Evolutionary conservation across 306 rosid genomes (phyloP).

Genomic region (Corylus americana): DNA sequence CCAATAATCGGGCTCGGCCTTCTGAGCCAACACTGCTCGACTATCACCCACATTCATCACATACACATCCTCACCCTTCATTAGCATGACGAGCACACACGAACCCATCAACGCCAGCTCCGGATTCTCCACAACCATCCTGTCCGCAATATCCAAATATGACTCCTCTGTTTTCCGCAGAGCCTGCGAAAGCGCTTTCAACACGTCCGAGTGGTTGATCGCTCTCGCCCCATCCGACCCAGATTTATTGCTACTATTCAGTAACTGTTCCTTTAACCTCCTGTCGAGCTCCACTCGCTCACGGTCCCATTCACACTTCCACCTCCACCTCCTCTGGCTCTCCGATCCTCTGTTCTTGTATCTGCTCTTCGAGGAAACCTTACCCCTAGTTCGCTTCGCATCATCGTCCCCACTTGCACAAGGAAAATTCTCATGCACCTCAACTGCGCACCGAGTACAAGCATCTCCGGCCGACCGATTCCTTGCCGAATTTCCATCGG

Average conservation of each 20-base stretch:
- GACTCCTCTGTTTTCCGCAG: slow-evolving; percentile 87
- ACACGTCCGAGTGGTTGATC: slow-evolving; percentile 66
- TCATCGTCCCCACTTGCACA: slow-evolving; percentile 51
- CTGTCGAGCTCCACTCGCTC: slow-evolving; percentile 87
- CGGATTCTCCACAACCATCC: slow-evolving; percentile 81
- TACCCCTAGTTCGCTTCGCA: slow-evolving; percentile 31
- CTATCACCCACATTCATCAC: slow-evolving; percentile 97
- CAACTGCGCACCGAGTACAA: slow-evolving; percentile 54
- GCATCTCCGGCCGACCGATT: slow-evolving; percentile 40
- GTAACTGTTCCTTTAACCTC: slow-evolving; percentile 69
- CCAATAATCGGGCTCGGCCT: slow-evolving; percentile 95
- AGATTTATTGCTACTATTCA: slow-evolving; percentile 34
- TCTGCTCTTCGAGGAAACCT: slow-evolving; percentile 46
- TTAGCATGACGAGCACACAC: slow-evolving; percentile 93
- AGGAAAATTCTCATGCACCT: slow-evolving; percentile 55
- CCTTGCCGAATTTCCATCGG: slow-evolving; percentile 36
- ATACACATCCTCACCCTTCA: slow-evolving; percentile 96
- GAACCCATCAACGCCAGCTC: slow-evolving; percentile 98
- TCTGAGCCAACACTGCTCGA: slow-evolving; percentile 84
- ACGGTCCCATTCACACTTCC: slow-evolving; percentile 94
- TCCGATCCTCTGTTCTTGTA: slow-evolving; percentile 77
- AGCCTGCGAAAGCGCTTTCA: slow-evolving; percentile 82
- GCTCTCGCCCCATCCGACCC: slow-evolving; percentile 30
- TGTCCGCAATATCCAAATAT: slow-evolving; percentile 78
- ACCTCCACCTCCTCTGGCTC: slow-evolving; percentile 83